Base-by-base conservation (phyloP, 2,329 filamentous ascomycete genomes). In the Xylariaceae sp. region DNA sequence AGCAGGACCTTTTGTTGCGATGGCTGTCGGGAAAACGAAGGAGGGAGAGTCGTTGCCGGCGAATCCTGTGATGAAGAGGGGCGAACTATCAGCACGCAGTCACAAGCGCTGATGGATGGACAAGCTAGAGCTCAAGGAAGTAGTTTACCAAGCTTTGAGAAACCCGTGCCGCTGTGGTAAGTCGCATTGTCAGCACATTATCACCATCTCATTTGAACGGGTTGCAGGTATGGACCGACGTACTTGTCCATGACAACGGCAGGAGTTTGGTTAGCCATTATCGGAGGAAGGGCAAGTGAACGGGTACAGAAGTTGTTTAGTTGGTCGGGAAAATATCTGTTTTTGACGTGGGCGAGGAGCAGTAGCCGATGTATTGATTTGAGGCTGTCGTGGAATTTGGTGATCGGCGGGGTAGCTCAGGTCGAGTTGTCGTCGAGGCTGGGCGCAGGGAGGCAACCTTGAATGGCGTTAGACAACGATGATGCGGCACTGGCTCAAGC, bases 181-280 rank as follows among this genome's bases (percentile, higher is more conserved):
- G 57, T 42, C 53, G 48, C 55, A 46, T 53, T 52, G 62, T 74
- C 61, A 72, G 69, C 55, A 32, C 16, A n/a, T 7, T 17, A n/a
- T 32, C 30, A 17, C 6, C 26, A n/a, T 17, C 30, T 32, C 30
- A 17, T 32, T n/a, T 17, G 8, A 17, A n/a, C 13, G 30, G 30
- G 16, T 7, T 32, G 30, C 8, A n/a, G 6, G 16, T 7, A 32
- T 6, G 30, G 15, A n/a, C 36, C 18, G 60, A 79, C 89, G 72
- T 85, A 96, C 93, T 98, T 98, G 93, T 98, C 93, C 91, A 98
- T 98, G 89, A 98, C 93, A 96, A 98, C 93, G 87, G 93, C 93
- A 61, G 93, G 93, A 66, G 93, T 97, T 82, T 97, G 91, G 74
- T 87, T 86, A 65, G 93, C 91, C 93, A 98, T 98, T 48, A 31